Conservation (phyloP, 805 yeast genomes). For the Lipomyces mesembrius region DNA sequence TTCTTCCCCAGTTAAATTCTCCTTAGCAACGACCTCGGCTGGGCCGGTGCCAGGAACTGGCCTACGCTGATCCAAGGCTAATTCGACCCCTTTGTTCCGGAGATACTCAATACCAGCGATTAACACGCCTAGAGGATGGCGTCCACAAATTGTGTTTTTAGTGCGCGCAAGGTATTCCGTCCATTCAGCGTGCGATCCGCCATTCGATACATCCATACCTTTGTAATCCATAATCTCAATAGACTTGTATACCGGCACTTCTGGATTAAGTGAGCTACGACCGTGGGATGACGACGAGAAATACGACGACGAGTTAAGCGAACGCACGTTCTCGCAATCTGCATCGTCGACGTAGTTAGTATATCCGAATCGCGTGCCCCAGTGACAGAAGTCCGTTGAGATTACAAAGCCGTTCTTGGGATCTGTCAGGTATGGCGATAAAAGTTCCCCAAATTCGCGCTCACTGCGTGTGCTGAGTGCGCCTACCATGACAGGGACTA, state of each 20-base stretch:
- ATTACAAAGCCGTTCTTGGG: conserved; percentile 70
- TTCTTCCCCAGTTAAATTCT: conserved; percentile 24
- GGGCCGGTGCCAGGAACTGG: conserved; percentile 29
- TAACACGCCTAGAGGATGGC: conserved; percentile 74
- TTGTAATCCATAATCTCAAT: conserved; percentile 72
- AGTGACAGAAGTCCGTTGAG: conserved; percentile 93
- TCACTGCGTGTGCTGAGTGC: conserved; percentile 56
- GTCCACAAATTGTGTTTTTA: conserved; percentile 92
- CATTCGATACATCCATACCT: conserved; percentile 67
- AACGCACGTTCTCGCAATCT: conserved; percentile 17
- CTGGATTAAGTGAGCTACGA: conserved; percentile 27
- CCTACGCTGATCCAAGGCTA: conserved; percentile 23
- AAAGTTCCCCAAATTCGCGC: conserved; percentile 51
- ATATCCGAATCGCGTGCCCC: conserved; percentile 63
- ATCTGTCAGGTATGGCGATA: conserved; percentile 60
- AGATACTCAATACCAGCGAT: conserved; percentile 56
- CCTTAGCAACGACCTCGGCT: conserved; percentile 22
- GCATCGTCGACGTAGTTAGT: conserved; percentile 47
- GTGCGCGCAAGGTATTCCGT: conserved; percentile 67
- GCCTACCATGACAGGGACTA: conserved; percentile 83
- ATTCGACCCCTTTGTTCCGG: conserved; percentile 31
- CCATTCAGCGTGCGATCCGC: conserved; percentile 66
- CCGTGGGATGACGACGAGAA: not conserved
- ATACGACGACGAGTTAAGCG: conserved; percentile 5
- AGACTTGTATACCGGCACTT: conserved; percentile 64